Evolutionary conservation across 2,329 filamentous ascomycete genomes (phyloP).

Genomic region (Zymoseptoria ardabiliae): DNA sequence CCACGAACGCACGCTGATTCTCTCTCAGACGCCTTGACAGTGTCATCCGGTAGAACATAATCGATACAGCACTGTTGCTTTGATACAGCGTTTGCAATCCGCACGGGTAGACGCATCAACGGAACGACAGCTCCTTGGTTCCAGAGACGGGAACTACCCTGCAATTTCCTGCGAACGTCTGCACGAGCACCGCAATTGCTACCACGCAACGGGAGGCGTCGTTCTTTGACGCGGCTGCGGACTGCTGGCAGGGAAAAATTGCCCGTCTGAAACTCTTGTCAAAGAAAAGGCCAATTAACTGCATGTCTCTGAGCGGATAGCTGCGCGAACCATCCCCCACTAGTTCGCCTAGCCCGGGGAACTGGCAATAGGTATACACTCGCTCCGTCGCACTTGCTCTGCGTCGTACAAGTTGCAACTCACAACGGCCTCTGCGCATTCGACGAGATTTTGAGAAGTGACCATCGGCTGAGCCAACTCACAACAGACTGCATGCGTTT

Average conservation of each 20-base stretch:
- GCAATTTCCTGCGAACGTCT: constrained; percentile 34
- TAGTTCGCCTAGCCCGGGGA: constrained; percentile 17
- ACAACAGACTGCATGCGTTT: constrained; percentile 28
- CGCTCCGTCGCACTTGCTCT: constrained; percentile 18
- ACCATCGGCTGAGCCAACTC: constrained; percentile 2
- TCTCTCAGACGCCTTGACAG: constrained; percentile 16
- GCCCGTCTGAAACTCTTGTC: constrained; percentile 23
- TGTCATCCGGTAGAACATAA: constrained; percentile 17
- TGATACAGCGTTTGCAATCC: constrained; percentile 22
- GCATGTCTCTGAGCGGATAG: constrained; percentile 30
- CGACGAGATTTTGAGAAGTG: background rate
- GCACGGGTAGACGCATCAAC: constrained; percentile 28
- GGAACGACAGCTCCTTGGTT: constrained; percentile 26
- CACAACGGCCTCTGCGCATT: constrained; percentile 19
- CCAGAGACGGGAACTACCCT: constrained; percentile 27
- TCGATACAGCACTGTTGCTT: constrained; percentile 23
- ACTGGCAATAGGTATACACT: constrained; percentile 10
- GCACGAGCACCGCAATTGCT: constrained; percentile 21
- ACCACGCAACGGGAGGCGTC: constrained; percentile 14
- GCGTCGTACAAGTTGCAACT: constrained; percentile 30
- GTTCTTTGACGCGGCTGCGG: constrained; percentile 15
- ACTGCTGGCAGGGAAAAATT: constrained; percentile 13
- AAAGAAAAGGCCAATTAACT: constrained; percentile 23
- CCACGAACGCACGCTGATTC: constrained; percentile 12
- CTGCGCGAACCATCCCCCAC: constrained; percentile 21